Base-by-base conservation (phyloP, 169 alveolate species). In the Eimeria praecox region DNA sequence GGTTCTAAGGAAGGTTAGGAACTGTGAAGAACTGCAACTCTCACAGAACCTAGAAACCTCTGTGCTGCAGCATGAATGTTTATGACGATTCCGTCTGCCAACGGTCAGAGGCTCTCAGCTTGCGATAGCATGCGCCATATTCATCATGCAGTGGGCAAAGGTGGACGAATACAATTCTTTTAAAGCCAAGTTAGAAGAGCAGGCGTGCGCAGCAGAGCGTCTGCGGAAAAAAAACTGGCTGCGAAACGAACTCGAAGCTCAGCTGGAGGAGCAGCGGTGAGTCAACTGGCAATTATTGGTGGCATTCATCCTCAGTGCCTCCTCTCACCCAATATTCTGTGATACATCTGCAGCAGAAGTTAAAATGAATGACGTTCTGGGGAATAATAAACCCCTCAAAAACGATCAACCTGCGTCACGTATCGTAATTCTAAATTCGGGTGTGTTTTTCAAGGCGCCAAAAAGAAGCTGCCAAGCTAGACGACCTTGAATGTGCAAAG, bases 121-220 rank as follows among this genome's bases (percentile, higher is more conserved):
- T 35, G 6, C 54, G 54, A 35, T 12, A 24, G 22, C 46, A 66
- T 5, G 78, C 78, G 40, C 83, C 20, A 33, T n/a, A 73, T 33
- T 18, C 12, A 38, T 18, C 62, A 16, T 38, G 52, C 80, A 87
- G 93, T 87, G 93, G 93, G 93, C 93, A 27, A 62, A 87, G 44
- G 93, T 87, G 20, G 93, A 87, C 42, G 93, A 87, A 71, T 87
- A 46, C 27, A 87, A 87, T 52, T 87, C 93, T 9, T 87, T 38
- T 24, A 87, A 87, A 30, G 93, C 82, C 38, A 87, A 62, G 82
- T 20, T 87, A 24, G 93, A 62, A 46, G 93, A 87, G 27, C 83
- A 87, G 82, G 93, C 93, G 44, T 38, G 54, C 44, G 78, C 78
- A 59, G 64, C 12, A 87, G 93, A 87, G 27, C 93, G 93, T 4